A percentile compares a stretch with the other conserved stretches of the same genome.
Evolutionary conservation across 345 rosid species (phyloP).

Genomic region (Angophora floribunda): DNA sequence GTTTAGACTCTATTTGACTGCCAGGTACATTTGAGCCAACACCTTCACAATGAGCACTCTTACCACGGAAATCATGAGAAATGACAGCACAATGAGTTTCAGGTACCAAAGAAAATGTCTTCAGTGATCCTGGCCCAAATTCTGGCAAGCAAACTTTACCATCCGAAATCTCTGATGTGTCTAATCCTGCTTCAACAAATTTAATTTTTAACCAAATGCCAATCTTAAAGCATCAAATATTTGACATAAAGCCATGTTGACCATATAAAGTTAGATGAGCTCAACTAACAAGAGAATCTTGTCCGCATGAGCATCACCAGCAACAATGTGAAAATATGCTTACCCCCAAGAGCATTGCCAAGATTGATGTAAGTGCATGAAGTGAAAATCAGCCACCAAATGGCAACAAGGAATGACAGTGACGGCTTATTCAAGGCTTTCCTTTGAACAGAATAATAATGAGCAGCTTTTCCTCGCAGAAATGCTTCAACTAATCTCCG

Average conservation of each 20-base stretch:
- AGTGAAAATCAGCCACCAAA: conserved; percentile 4
- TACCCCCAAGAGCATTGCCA: not conserved
- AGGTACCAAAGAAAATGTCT: not conserved
- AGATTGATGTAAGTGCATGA: not conserved
- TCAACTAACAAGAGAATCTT: not conserved
- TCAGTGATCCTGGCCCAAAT: not conserved
- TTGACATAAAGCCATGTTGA: not conserved
- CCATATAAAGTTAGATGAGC: not conserved
- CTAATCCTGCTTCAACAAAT: not conserved
- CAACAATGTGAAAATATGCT: not conserved
- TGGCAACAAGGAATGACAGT: conserved; percentile 5
- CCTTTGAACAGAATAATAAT: not conserved
- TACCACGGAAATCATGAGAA: not conserved
- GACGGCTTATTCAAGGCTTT: not conserved
- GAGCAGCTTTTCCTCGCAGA: conserved; percentile 20
- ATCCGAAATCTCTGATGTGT: not conserved
- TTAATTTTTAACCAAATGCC: not conserved
- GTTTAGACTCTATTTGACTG: not conserved
- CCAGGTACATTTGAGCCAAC: not conserved
- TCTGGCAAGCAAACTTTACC: not conserved
- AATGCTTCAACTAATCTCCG: conserved; percentile 25
- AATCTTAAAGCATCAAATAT: not conserved
- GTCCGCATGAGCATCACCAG: not conserved
- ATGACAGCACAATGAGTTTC: not conserved
- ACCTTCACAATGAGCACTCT: not conserved